Conservation (phyloP, 441 rosid genomes). For the Melastoma candidum region DNA sequence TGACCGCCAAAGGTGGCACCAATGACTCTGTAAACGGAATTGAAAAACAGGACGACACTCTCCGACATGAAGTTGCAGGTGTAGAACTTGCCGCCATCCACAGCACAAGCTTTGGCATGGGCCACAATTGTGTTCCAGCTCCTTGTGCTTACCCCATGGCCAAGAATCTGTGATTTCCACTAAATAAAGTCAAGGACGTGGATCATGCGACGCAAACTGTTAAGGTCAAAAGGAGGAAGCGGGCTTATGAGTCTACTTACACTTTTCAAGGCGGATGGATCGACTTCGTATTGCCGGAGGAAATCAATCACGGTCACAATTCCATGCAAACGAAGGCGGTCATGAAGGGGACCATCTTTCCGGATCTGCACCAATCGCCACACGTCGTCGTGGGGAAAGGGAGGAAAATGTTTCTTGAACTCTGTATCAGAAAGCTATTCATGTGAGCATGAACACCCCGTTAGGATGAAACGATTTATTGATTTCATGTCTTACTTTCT, state of each 20-base stretch:
- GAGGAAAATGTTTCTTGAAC: slow-evolving; percentile 77
- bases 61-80: slow-evolving; percentile 22
- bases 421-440: slow-evolving; percentile 23
- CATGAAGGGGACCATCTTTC: slow-evolving; percentile 41
- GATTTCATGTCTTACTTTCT: slow-evolving; percentile 37
- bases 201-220: too few species aligned
- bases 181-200: neutral
- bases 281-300: slow-evolving; percentile 21
- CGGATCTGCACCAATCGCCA: slow-evolving; percentile 76
- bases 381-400: slow-evolving; percentile 38
- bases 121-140: slow-evolving; percentile 41
- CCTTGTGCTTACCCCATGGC: slow-evolving; percentile 30
- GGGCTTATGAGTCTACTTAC: slow-evolving; percentile 27
- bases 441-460: neutral
- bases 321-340: slow-evolving; percentile 18
- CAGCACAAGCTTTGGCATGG: slow-evolving; percentile 47
- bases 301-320: slow-evolving; percentile 42
- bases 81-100: slow-evolving; percentile 35
- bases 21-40: slow-evolving; percentile 37
- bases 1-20: slow-evolving; percentile 35
- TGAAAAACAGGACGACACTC: slow-evolving; percentile 32
- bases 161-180: slow-evolving; percentile 32
- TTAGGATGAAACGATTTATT: too few species aligned
- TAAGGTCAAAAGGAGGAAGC: neutral
- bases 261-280: slow-evolving; percentile 27